Evolutionary conservation across 2,329 filamentous ascomycete species (phyloP).

Genomic region (Epichloe sylvatica): DNA sequence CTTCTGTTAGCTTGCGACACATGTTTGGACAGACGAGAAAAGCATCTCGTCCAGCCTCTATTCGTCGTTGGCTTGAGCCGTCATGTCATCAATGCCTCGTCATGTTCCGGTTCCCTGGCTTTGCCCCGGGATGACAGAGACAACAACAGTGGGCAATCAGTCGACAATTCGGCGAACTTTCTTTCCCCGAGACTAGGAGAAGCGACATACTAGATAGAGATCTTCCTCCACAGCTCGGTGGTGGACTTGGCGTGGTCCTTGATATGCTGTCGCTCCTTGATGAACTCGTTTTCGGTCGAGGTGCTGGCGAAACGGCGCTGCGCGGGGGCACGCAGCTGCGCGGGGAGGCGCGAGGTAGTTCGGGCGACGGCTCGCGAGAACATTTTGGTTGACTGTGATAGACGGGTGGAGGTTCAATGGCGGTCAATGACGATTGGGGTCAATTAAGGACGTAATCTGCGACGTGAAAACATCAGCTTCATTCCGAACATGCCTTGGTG

Average conservation of each 20-base stretch:
- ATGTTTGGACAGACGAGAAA: not conserved
- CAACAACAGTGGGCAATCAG: not conserved
- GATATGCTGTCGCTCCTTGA: constrained; percentile 78
- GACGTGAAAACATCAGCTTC: not conserved
- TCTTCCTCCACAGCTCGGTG: constrained; percentile 86
- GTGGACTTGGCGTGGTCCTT: constrained; percentile 80
- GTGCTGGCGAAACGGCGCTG: constrained; percentile 62
- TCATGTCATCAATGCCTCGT: not conserved
- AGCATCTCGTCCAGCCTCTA: not conserved
- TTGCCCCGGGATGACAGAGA: not conserved
- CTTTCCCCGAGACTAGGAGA: not conserved
- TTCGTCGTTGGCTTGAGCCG: not conserved
- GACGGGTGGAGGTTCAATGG: not conserved
- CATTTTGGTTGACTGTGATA: constrained; percentile 30
- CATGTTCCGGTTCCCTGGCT: not conserved
- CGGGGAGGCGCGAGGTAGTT: constrained; percentile 46
- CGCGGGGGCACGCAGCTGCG: constrained; percentile 43
- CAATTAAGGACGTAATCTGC: constrained; percentile 11
- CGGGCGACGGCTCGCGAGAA: constrained; percentile 49
- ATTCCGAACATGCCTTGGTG: not conserved
- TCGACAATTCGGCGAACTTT: not conserved
- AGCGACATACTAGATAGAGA: constrained; percentile 76
- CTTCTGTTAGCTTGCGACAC: not conserved
- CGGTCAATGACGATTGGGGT: not conserved
- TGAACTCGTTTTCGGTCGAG: constrained; percentile 79